Evolutionary conservation across 2,329 filamentous ascomycete species (phyloP).

Genomic region (Chrysoporthe puriensis): DNA sequence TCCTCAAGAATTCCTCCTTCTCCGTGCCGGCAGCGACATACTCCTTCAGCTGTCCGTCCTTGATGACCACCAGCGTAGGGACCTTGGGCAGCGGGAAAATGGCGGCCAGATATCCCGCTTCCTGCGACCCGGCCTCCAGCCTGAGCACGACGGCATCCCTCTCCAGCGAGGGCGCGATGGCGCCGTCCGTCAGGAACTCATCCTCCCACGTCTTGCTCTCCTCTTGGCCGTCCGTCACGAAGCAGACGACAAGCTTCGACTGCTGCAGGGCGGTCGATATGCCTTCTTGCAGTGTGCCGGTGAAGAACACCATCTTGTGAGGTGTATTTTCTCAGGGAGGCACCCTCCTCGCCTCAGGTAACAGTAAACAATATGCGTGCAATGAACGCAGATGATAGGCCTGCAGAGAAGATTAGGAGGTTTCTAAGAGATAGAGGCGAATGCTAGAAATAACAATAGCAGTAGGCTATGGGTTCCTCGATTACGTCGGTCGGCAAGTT

Average conservation of each 20-base stretch:
- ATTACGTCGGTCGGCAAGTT: not conserved
- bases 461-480: not conserved
- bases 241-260: slow-evolving; percentile 80
- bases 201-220: slow-evolving; percentile 75
- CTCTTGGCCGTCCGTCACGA: slow-evolving; percentile 76
- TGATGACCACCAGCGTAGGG: slow-evolving; percentile 81
- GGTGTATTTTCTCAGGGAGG: not conserved
- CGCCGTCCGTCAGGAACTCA: slow-evolving; percentile 63
- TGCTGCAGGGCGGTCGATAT: slow-evolving; percentile 76
- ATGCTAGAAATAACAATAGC: not conserved
- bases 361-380: not conserved
- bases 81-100: slow-evolving; percentile 80
- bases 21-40: slow-evolving; percentile 69
- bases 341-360: not conserved
- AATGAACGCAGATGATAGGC: not conserved
- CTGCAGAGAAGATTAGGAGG: not conserved
- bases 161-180: slow-evolving; percentile 58
- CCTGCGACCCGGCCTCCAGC: slow-evolving; percentile 72
- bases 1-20: slow-evolving; percentile 68
- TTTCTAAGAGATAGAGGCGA: not conserved
- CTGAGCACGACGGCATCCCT: slow-evolving; percentile 71
- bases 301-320: slow-evolving; percentile 71
- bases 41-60: slow-evolving; percentile 76
- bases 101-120: slow-evolving; percentile 79
- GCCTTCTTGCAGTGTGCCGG: slow-evolving; percentile 78